Percentiles rank a stretch among this genome's conserved stretches.
Evolutionary conservation across 2,329 filamentous ascomycete genomes (phyloP).

Genomic region (Tympanopsis confertula): DNA sequence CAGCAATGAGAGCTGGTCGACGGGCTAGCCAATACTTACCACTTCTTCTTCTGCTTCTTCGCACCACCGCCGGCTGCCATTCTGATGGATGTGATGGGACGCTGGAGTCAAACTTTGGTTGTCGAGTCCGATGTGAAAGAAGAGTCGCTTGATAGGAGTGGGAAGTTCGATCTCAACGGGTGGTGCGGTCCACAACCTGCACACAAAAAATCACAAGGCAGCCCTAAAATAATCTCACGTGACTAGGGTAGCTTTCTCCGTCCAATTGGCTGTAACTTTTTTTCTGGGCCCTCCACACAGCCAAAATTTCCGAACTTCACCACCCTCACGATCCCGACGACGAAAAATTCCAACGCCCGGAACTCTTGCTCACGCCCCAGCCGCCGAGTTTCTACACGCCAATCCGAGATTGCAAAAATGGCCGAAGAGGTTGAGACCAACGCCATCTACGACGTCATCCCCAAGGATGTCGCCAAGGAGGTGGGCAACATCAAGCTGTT

Average conservation of each 20-base stretch:
- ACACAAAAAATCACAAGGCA: too few species aligned
- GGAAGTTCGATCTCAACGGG: conserved; percentile 14
- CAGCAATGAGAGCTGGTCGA: neutral
- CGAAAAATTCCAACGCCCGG: conserved; percentile 1
- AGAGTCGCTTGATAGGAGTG: conserved; percentile 19
- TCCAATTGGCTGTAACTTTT: conserved; percentile 72
- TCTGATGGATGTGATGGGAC: neutral
- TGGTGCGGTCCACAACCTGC: too few species aligned
- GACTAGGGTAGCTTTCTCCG: conserved; percentile 45
- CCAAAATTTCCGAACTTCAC: too few species aligned
- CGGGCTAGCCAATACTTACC: conserved; percentile 2
- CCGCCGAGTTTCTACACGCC: conserved; percentile 11
- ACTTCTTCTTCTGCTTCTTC: conserved; percentile 40
- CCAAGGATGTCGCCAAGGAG: conserved; percentile 84
- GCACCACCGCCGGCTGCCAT: conserved; percentile 31
- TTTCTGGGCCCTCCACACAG: conserved; percentile 70
- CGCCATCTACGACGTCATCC: conserved; percentile 68
- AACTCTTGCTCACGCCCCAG: conserved; percentile 4
- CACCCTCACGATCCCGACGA: too few species aligned
- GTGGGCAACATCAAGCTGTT: conserved; percentile 91
- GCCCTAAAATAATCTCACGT: too few species aligned
- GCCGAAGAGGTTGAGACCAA: conserved; percentile 57
- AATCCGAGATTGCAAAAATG: conserved; percentile 50
- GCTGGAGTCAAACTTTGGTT: conserved; percentile 2
- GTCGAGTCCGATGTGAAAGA: conserved; percentile 1